phyloP scores from a whole-genome alignment of 2,329 filamentous ascomycete species.

The Erysiphe pulchra region DNA sequence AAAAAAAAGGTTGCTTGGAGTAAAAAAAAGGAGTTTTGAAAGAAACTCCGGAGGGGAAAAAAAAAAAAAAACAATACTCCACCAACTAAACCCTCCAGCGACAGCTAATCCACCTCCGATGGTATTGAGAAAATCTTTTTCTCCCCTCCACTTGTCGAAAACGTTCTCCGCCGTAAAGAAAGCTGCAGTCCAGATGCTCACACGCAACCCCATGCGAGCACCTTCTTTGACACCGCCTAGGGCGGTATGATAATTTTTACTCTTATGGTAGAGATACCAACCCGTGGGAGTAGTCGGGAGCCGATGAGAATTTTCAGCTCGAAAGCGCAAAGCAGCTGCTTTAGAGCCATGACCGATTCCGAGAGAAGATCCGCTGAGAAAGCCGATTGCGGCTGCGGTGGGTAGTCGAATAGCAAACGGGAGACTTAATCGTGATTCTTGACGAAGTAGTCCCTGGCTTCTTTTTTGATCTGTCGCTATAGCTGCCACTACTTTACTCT shows the following conservation, averaged over 20 bases:
- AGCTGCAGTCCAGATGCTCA: conserved; percentile 46
- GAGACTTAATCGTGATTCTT: conserved; percentile 26
- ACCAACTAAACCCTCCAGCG: conserved; percentile 64
- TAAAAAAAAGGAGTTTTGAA: conserved; percentile 1
- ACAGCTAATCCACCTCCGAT: conserved; percentile 62
- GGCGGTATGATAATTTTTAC: conserved; percentile 76
- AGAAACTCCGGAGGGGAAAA: neutral
- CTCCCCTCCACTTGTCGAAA: conserved; percentile 45
- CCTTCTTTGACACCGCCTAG: conserved; percentile 59
- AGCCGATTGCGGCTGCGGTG: conserved; percentile 34
- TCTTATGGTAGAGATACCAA: conserved; percentile 98
- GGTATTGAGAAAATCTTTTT: conserved; percentile 56
- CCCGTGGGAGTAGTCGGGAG: conserved; percentile 59
- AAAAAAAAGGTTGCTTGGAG: neutral
- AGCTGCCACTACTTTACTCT: conserved; percentile 1
- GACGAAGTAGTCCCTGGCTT: neutral
- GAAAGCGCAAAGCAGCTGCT: conserved; percentile 56
- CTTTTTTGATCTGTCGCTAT: no score
- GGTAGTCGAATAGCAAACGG: conserved; percentile 39
- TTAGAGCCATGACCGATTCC: conserved; percentile 49
- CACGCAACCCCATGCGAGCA: conserved; percentile 41
- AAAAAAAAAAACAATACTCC: conserved; percentile 32
- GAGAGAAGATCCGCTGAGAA: conserved; percentile 40
- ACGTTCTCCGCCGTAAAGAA: conserved; percentile 70
- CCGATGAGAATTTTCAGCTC: conserved; percentile 88